phyloP scores from a whole-genome alignment of 1,139 yeast species.

The Magnusiomyces paraingens region DNA sequence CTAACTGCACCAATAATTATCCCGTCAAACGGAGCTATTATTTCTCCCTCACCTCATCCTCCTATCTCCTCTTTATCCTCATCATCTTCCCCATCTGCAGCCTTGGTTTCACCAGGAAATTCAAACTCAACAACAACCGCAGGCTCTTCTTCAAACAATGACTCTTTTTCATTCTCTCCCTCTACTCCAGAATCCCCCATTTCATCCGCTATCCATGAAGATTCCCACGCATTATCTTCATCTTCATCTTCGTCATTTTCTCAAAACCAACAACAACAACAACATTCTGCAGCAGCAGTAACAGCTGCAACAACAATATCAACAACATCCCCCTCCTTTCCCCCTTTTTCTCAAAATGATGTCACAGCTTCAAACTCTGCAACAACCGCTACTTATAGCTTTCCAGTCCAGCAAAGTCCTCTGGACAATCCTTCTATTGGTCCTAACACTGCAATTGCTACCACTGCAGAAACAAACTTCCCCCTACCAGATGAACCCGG shows the following conservation, averaged over 20 bases:
- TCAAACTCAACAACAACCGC: slow-evolving; percentile 4
- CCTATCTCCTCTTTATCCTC: not conserved
- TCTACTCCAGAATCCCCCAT: slow-evolving; percentile 3
- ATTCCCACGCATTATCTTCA: not conserved
- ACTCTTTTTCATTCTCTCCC: slow-evolving; percentile 3
- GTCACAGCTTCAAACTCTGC: no score
- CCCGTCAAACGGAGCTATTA: no score
- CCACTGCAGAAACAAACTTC: not conserved
- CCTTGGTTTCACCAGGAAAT: slow-evolving; percentile 4
- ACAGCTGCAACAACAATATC: no score
- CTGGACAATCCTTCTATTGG: not conserved
- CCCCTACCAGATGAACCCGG: slow-evolving; percentile 5
- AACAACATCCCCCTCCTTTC: no score
- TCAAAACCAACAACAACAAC: no score
- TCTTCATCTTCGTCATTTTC: no score
- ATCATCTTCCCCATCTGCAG: not conserved
- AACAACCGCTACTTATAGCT: not conserved
- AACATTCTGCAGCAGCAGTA: no score
- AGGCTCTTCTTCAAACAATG: slow-evolving; percentile 4
- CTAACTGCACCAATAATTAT: no score
- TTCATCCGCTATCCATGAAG: slow-evolving; percentile 6
- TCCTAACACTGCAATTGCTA: not conserved
- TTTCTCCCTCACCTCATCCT: no score
- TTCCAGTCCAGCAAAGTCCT: no score
- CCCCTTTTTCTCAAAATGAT: no score